These are phyloP conservation scores for Moesziomyces parantarcticus DNA, from an alignment of 1,284 basidiomycete species.

Conservation along the genomic window DNA sequence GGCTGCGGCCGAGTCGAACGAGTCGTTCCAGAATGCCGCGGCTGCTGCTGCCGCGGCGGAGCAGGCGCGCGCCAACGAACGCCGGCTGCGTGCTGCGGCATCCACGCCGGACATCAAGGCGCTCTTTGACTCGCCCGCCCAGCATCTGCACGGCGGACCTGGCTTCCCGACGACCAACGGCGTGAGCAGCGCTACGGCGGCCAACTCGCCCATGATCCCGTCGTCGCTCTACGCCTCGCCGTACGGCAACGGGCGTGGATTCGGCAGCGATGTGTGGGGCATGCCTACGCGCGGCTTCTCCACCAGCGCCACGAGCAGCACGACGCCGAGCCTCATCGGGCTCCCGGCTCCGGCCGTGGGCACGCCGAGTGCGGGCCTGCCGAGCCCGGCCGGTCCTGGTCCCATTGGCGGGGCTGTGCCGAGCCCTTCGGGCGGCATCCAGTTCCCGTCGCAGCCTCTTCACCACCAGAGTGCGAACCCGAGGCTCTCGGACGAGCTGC, in stretches of 20 bases:
- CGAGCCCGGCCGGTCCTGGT: conserved; percentile 28
- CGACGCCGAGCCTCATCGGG: conserved; percentile 36
- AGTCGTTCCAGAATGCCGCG: conserved; percentile 55
- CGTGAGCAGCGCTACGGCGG: conserved; percentile 25
- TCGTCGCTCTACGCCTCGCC: conserved; percentile 63
- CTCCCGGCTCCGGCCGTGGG: conserved; percentile 36
- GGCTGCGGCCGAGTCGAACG: conserved; percentile 51
- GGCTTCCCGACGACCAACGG: conserved; percentile 58
- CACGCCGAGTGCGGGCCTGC: conserved; percentile 17
- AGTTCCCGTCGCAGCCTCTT: conserved; percentile 49
- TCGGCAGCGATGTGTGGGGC: conserved; percentile 64
- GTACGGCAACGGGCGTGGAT: conserved; percentile 50
- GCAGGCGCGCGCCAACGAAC: conserved; percentile 74
- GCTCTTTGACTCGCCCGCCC: conserved; percentile 75
- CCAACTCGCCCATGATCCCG: conserved; percentile 52
- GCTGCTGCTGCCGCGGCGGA: conserved; percentile 35
- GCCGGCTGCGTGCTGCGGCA: conserved; percentile 81
- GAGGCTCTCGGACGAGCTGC: conserved; percentile 50
- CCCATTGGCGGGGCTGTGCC: conserved; percentile 16
- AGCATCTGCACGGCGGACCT: conserved; percentile 68
- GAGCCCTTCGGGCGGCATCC: conserved; percentile 30
- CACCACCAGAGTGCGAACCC: conserved; percentile 38
- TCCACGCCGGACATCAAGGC: conserved; percentile 95
- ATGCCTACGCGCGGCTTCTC: conserved; percentile 51
- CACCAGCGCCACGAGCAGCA: conserved; percentile 36